A percentile compares a stretch with the other conserved stretches of the same genome.
Conservation (phyloP, 169 alveolate genomes). For the Cystoisospora suis region DNA sequence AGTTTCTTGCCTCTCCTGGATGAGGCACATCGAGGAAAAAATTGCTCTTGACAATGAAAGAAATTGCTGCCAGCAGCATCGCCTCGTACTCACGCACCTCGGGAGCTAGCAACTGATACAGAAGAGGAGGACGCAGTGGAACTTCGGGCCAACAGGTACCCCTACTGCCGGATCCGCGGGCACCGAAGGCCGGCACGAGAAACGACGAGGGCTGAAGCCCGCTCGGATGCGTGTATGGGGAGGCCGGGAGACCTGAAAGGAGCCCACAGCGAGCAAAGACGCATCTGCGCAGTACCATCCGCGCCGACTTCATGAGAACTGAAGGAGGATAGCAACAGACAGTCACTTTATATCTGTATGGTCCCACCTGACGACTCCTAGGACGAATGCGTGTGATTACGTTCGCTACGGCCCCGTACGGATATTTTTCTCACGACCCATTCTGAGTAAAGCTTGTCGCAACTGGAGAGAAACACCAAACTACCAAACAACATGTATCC, state of each 20-base stretch:
- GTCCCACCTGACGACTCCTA: no score
- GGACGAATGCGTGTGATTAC: no score
- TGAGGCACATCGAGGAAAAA: not conserved
- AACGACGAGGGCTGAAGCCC: not conserved
- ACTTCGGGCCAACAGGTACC: slow-evolving; percentile 17
- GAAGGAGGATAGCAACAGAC: no score
- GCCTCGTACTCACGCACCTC: slow-evolving; percentile 45
- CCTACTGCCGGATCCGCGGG: not conserved
- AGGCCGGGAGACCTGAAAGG: not conserved
- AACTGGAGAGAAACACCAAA: no score
- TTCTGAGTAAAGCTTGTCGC: no score
- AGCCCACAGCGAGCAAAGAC: no score
- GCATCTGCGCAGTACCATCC: no score
- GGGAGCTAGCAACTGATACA: slow-evolving; percentile 58
- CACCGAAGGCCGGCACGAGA: not conserved
- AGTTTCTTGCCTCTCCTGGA: not conserved
- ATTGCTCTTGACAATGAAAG: slow-evolving; percentile 42
- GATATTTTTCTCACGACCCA: no score
- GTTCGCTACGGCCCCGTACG: no score
- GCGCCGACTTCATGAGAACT: no score
- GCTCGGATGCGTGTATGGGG: slow-evolving; percentile 20
- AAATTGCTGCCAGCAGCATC: slow-evolving; percentile 18
- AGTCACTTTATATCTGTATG: no score
- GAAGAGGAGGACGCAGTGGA: slow-evolving; percentile 58
- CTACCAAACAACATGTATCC: no score